Percentiles rank a stretch among this genome's conserved stretches.
Evolutionary conservation across 352 stramenopile genomes (phyloP).

Genomic region (Globisporangium viniferum): DNA sequence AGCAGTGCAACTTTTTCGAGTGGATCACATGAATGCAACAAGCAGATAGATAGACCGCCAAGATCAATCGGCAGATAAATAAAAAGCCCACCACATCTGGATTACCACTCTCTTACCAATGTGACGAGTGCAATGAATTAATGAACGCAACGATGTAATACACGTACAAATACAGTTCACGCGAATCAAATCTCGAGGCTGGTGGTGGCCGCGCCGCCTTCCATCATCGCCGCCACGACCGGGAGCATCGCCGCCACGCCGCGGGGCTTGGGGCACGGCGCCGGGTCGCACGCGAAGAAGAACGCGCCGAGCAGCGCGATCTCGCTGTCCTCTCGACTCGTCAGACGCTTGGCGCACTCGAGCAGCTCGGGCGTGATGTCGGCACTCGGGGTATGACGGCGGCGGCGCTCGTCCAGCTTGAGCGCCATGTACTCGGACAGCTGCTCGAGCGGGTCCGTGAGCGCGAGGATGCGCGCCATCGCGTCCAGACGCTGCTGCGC

Average conservation of each 20-base stretch:
- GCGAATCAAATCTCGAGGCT: conserved; percentile 16
- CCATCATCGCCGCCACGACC: conserved; percentile 62
- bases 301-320: conserved; percentile 58
- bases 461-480: conserved; percentile 54
- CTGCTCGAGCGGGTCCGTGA: conserved; percentile 57
- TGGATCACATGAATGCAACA: conserved; percentile 59
- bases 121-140: conserved; percentile 5
- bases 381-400: conserved; percentile 18
- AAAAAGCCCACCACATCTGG: background rate
- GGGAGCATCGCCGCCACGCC: conserved; percentile 40
- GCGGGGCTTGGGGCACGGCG: conserved; percentile 18
- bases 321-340: conserved; percentile 43
- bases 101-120: conserved; percentile 4
- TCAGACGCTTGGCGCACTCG: conserved; percentile 45
- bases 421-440: conserved; percentile 58
- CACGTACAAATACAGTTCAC: background rate
- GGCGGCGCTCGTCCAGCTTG: conserved; percentile 31
- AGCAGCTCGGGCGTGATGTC: conserved; percentile 52
- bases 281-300: conserved; percentile 48
- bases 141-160: background rate
- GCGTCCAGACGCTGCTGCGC: conserved; percentile 44
- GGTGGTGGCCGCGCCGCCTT: conserved; percentile 14
- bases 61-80: background rate
- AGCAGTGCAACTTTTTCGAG: conserved; percentile 92
- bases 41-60: background rate